Evolutionary conservation across 345 rosid genomes (phyloP), one percentile per base, ranked within the genome.

Genomic region (Camelina sativa): DNA sequence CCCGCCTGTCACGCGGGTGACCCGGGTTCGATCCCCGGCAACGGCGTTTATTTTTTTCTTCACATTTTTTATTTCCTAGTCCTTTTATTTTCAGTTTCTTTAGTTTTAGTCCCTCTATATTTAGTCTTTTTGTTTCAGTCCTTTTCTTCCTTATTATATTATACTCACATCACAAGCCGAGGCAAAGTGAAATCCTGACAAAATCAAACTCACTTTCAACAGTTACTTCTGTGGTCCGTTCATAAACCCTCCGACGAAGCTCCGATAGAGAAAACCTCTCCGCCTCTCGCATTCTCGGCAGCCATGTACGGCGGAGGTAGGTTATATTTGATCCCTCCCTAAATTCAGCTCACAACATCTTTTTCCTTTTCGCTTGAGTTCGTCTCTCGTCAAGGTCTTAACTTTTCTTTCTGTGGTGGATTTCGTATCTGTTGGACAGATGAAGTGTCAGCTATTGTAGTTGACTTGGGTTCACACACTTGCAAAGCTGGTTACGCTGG

Each of bases 401-500:
- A 40, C 43, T 40, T 2, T 71, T 11, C 69, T 2, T 71, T 9
- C 69, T 30, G 17, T 63, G 76, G 71, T 63, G 76, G 76, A 65
- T 50, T 64, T 35, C 40, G 43, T 40, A 40, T 40, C 43, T 40
- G 13, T 40, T 40, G 13, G 13, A 77, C 96, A 95, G 98, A 96
- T 75, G 99, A 96, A 81, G 99, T 96, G 19, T 92, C 98, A 55
- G 98, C 99, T 50, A 88, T 92, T 67, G 99, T 96, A 13, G 80
- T 96, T 63, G 98, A 96, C 88, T 77, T 96, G 78, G 99, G 99
- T 19, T 89, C 96, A 25, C 98, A 92, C 86, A 92, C 97, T 74
- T 96, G 98, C 82, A 96, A 96, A 72, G 99, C 99, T 54, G 98
- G 99, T 69, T 96, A 91, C 77, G 99, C 99, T 5, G 99, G 98